Conservation (phyloP, 2,329 filamentous ascomycete species). For the Sporothrix phasma region DNA sequence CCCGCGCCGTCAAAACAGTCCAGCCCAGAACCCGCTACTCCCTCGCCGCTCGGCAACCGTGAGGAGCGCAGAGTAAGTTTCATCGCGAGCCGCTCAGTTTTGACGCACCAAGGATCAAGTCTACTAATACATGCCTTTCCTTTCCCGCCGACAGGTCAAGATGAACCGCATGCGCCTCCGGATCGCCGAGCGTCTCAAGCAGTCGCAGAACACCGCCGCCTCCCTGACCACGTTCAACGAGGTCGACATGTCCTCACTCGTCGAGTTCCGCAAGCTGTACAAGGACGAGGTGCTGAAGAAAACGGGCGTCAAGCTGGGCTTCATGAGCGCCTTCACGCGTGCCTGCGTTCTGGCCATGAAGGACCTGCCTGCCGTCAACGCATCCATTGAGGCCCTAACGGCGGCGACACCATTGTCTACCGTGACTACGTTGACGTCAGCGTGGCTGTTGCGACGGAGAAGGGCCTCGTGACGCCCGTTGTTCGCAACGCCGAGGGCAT, state of each 20-base stretch:
- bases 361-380: conserved; percentile 89
- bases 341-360: conserved; percentile 87
- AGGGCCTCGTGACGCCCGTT: conserved; percentile 92
- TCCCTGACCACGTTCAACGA: conserved; percentile 98
- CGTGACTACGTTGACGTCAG: conserved; percentile 97
- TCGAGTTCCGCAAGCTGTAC: conserved; percentile 95
- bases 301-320: conserved; percentile 95
- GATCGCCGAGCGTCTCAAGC: conserved; percentile 95
- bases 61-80: conserved; percentile 77
- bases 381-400: conserved; percentile 89
- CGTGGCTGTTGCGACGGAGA: conserved; percentile 93
- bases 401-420: conserved; percentile 96
- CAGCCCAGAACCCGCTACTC: conserved; percentile 27
- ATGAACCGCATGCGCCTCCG: conserved; percentile 99
- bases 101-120: neutral
- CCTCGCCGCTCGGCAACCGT: conserved; percentile 53
- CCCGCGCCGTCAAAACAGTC: conserved; percentile 22
- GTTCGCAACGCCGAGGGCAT: conserved; percentile 86
- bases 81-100: neutral
- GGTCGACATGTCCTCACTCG: conserved; percentile 95
- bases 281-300: conserved; percentile 95
- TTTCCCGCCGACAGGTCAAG: conserved; percentile 68
- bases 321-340: conserved; percentile 95
- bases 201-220: conserved; percentile 96
- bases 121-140: neutral